Evolutionary conservation across 108 stramenopile species (phyloP), one percentile per base, ranked within the genome.

Genomic region (Chaetoceros tenuissimus): DNA sequence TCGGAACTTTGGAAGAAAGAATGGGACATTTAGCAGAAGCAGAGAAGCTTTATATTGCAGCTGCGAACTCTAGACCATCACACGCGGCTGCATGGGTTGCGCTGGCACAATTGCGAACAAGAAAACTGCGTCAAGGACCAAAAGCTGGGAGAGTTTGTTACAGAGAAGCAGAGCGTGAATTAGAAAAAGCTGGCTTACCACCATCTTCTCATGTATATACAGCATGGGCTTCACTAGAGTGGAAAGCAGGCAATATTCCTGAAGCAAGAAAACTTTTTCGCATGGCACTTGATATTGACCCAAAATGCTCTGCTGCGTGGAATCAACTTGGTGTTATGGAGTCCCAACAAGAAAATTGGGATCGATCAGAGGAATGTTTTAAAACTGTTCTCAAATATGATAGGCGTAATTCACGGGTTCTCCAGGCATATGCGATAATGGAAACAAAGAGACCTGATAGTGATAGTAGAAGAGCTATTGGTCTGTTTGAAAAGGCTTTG

Each of bases 401-500:
- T 63, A 71, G 72, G 55, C 76, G 85, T 20, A 94, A 94, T 67
- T 84, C 87, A 17, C 77, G 92, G 10, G 80, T 94, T 0, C 51
- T 94, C 25, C 92, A 94, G 57, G 92, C 92, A 0, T 94, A 93
- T 72, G 92, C 92, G 8, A 73, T 94, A 17, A 89, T 94, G 87
- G 92, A 94, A 71, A 79, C 85, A 3, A 80, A 79, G 53, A 77
- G 85, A 48, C 77, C 84, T 24, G 73, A 82, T 0, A 79, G 80
- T 1, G 71, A 79, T 50, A 79, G 79, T 28, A 73, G 87, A 46
- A 85, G 72, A 57, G 87, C 81, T 0, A 75, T 94, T 62, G 92
- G 77, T 19, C 57, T 94, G 52, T 89, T 94, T 70, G 92, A 94
- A 60, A 74, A 78, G 45, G 92, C 92, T 7, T 57, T 94, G 26